Evolutionary conservation across 2,329 filamentous ascomycete genomes (phyloP).

Genomic region (Acephala macrosclerotiorum): DNA sequence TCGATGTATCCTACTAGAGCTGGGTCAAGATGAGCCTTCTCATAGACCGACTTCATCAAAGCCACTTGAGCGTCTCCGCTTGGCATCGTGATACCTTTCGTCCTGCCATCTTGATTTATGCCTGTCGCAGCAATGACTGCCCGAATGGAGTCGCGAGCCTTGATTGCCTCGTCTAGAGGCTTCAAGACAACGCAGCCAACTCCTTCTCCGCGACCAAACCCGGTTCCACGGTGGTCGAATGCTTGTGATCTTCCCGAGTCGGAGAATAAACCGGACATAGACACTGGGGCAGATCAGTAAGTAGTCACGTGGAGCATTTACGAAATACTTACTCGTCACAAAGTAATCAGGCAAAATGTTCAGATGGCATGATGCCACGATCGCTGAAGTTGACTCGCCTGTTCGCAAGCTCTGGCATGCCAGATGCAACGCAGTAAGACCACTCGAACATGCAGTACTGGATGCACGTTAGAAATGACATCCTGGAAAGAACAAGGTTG

Average conservation of each 20-base stretch:
- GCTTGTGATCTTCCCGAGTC: constrained; percentile 48
- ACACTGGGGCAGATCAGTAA: neutral
- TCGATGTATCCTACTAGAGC: constrained; percentile 36
- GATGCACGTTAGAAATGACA: neutral
- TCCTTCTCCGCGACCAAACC: constrained; percentile 71
- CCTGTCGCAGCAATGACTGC: constrained; percentile 52
- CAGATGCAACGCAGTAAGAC: constrained; percentile 61
- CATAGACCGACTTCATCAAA: constrained; percentile 35
- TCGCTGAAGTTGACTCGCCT: constrained; percentile 52
- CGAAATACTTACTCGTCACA: constrained; percentile 16
- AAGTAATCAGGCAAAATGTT: constrained; percentile 43
- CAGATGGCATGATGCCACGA: constrained; percentile 50
- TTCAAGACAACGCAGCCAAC: constrained; percentile 67
- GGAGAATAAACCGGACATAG: constrained; percentile 25
- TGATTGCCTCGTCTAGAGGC: constrained; percentile 54
- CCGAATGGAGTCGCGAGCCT: constrained; percentile 51
- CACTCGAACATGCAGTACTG: constrained; percentile 63
- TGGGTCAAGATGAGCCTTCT: constrained; percentile 27
- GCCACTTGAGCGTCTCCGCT: constrained; percentile 51
- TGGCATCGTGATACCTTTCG: constrained; percentile 53
- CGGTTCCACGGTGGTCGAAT: constrained; percentile 63
- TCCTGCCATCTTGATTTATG: constrained; percentile 55
- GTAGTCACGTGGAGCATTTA: neutral
- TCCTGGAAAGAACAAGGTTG: neutral
- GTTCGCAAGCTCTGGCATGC: constrained; percentile 58